phyloP scores from a whole-genome alignment of 768 basidiomycete genomes.

The Tricholomella constricta region DNA sequence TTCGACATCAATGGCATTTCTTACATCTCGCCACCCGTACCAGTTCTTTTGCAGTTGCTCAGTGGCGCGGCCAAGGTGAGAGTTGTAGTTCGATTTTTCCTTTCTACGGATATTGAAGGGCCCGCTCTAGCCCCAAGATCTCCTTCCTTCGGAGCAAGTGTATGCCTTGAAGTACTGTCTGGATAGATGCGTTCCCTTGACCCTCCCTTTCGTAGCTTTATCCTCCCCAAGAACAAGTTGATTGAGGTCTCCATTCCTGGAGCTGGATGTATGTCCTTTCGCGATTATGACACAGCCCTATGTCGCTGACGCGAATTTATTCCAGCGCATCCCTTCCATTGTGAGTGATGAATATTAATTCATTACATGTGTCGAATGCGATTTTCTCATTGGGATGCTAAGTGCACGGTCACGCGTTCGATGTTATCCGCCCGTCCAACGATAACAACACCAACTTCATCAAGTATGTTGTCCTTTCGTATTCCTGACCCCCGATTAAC shows the following conservation, averaged over 20 bases:
- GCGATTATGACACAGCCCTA: neutral
- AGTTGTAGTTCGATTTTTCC: neutral
- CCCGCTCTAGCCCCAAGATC: slow-evolving; percentile 34
- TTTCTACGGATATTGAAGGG: neutral
- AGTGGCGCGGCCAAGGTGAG: slow-evolving; percentile 40
- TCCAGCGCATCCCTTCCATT: slow-evolving; percentile 32
- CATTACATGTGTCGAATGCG: too few species aligned
- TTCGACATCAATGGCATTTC: too few species aligned
- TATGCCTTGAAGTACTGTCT: slow-evolving; percentile 5
- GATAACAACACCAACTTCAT: slow-evolving; percentile 27
- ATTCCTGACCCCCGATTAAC: neutral
- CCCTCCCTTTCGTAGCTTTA: neutral
- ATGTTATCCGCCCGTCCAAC: slow-evolving; percentile 27
- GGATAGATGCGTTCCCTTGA: neutral
- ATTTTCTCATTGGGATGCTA: too few species aligned
- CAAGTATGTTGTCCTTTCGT: slow-evolving; percentile 16
- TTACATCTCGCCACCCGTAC: slow-evolving; percentile 43
- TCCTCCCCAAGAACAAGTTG: slow-evolving; percentile 20
- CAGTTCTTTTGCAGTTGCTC: slow-evolving; percentile 55
- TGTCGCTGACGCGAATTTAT: neutral
- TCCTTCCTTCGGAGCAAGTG: slow-evolving; percentile 42
- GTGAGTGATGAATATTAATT: slow-evolving; percentile 21
- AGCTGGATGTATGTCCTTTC: slow-evolving; percentile 27
- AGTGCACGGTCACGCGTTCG: slow-evolving; percentile 36
- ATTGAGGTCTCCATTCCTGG: slow-evolving; percentile 30